Evolutionary conservation across 1,139 yeast species (phyloP), one percentile per base, ranked within the genome.

Genomic region (Geotrichum siamense): DNA sequence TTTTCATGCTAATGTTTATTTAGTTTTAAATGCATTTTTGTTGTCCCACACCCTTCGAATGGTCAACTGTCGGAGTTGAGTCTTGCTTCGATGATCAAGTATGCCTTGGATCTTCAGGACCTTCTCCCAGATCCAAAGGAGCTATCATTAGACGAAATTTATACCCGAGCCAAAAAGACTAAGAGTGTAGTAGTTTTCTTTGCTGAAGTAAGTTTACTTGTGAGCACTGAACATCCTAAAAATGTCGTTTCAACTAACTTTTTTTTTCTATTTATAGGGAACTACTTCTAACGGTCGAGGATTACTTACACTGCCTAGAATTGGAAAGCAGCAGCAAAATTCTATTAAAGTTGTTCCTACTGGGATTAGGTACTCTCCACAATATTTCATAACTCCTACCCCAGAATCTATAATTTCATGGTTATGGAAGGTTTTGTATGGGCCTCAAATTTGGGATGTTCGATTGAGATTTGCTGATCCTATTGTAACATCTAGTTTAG

Each of bases 251-350:
- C 12, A 26, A 5, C 41, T 38, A 28, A 32, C 43, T 3, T 33
- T 19, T 64, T 67, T 45, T 57, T 3, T n/a, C n/a, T n/a, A n/a
- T n/a, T n/a, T n/a, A n/a, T 70, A 67, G 48, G 70, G 69, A 2
- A 64, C 69, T 1, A 61, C 71, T 3, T 62, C 71, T 5, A 68
- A 67, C 41, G 71, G 71, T 12, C 53, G 63, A 23, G 71, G 68
- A 0, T 48, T 67, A 13, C 57, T 68, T 35, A 60, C 68, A 4
- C 48, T 59, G 5, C 42, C 48, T 12, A 34, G 17, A 2, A 32
- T 32, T 22, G 30, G 25, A 9, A 19, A 25, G 10, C 32, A 23
- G 12, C 33, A 28, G 23, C 31, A 19, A 10, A 27, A 35, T 12
- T 28, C 20, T 3, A 32, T 33, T 23, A 43, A 44, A 19, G 37